These are phyloP conservation scores for Penicillium sp. DNA, from an alignment of 2,329 filamentous ascomycete species.

Conservation along the genomic window DNA sequence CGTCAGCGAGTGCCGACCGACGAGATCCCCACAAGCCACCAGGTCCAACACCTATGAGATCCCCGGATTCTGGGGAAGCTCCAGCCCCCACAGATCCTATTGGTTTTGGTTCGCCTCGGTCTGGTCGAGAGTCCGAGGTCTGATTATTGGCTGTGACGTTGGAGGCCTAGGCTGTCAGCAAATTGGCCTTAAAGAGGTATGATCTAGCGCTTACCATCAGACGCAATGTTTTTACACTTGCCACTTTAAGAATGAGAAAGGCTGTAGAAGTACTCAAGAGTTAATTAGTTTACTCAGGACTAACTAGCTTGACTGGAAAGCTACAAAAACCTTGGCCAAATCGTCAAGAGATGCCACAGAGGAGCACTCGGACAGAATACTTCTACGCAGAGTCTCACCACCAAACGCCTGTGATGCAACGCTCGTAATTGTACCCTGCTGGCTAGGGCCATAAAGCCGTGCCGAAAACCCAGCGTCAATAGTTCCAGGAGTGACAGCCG, in stretches of 20 bases:
- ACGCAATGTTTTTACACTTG: neutral
- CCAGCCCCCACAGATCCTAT: neutral
- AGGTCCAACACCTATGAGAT: conserved; percentile 5
- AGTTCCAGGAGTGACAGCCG: conserved; percentile 28
- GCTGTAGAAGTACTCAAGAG: neutral
- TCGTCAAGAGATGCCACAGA: conserved; percentile 35
- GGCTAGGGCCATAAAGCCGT: conserved; percentile 37
- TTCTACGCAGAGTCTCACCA: conserved; percentile 32
- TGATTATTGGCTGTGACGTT: neutral
- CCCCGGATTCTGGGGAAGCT: conserved; percentile 5
- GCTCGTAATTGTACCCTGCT: conserved; percentile 11
- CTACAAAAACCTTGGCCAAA: conserved; percentile 26
- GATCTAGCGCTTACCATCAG: neutral
- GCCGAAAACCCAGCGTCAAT: conserved; percentile 32
- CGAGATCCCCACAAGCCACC: neutral
- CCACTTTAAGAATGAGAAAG: neutral
- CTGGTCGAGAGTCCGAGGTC: neutral
- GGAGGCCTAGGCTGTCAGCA: neutral
- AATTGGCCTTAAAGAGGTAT: neutral
- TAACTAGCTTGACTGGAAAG: conserved; percentile 19
- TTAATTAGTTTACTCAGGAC: neutral
- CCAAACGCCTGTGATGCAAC: conserved; percentile 29
- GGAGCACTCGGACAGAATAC: conserved; percentile 33
- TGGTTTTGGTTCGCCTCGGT: neutral
- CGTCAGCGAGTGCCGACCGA: conserved; percentile 15